phyloP scores from a whole-genome alignment of 2,329 filamentous ascomycete genomes.

The Fusarium paranaense region DNA sequence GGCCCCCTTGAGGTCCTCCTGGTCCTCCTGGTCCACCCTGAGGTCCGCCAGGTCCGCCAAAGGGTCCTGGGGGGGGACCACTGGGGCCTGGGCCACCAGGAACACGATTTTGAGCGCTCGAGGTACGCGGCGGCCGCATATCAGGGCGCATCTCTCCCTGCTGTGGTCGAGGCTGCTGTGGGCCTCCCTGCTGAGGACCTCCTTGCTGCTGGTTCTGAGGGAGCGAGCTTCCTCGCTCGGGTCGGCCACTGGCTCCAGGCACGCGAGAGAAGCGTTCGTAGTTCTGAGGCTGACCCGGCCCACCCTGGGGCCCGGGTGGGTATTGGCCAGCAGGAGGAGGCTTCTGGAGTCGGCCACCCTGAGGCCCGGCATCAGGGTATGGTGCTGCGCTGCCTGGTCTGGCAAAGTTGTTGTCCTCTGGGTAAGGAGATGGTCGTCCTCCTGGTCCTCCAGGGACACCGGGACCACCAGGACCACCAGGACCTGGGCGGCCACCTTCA shows the following conservation, averaged over 20 bases:
- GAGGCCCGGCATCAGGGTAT: constrained; percentile 47
- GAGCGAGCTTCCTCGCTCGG: constrained; percentile 50
- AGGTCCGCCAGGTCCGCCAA: constrained; percentile 18
- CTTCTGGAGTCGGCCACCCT: constrained; percentile 48
- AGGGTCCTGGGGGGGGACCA: constrained; percentile 40
- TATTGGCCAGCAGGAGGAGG: constrained; percentile 39
- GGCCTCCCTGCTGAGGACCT: not conserved
- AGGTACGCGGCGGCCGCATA: constrained; percentile 38
- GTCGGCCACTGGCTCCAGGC: constrained; percentile 47
- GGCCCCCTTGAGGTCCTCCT: constrained; percentile 29
- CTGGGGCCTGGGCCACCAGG: constrained; percentile 37
- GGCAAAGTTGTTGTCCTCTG: constrained; percentile 40
- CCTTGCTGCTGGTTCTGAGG: constrained; percentile 35
- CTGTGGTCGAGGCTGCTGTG: constrained; percentile 10
- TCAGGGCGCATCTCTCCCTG: constrained; percentile 6
- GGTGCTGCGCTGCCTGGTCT: constrained; percentile 37
- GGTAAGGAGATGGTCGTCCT: constrained; percentile 41
- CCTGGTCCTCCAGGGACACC: constrained; percentile 34
- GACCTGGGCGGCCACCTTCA: constrained; percentile 47
- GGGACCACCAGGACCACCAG: constrained; percentile 25
- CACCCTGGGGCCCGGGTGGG: constrained; percentile 31
- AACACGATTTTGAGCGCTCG: constrained; percentile 38
- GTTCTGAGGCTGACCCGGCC: constrained; percentile 24
- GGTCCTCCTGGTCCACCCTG: not conserved
- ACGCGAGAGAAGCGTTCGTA: constrained; percentile 48